Conservation (phyloP, 2,329 filamentous ascomycete species). For the Fusarium sp. region DNA sequence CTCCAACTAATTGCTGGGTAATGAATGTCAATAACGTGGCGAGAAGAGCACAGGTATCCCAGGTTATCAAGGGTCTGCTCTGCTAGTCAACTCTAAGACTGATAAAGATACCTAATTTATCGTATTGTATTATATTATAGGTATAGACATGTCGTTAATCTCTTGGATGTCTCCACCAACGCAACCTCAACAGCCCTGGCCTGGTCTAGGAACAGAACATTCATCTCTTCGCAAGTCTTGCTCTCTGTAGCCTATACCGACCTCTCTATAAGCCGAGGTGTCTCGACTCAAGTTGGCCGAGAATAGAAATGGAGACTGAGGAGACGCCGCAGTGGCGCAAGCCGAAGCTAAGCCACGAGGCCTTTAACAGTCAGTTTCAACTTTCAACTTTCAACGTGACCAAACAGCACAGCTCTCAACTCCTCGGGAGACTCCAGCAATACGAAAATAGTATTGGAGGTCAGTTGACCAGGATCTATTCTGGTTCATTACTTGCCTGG, state of each 20-base stretch:
- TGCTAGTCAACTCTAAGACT: background rate
- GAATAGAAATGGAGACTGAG: slow-evolving; percentile 20
- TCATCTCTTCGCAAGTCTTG: background rate
- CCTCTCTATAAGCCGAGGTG: background rate
- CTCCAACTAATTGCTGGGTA: background rate
- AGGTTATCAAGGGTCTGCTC: background rate
- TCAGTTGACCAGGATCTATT: background rate
- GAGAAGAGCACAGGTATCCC: background rate
- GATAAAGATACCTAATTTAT: slow-evolving; percentile 11
- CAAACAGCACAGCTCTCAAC: slow-evolving; percentile 4
- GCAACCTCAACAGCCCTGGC: slow-evolving; percentile 7
- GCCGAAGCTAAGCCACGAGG: slow-evolving; percentile 28
- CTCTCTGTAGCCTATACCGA: background rate
- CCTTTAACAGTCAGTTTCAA: slow-evolving; percentile 11
- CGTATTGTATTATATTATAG: slow-evolving; percentile 19
- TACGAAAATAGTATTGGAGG: background rate
- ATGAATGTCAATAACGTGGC: slow-evolving; percentile 3
- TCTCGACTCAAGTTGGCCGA: background rate
- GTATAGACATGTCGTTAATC: slow-evolving; percentile 16
- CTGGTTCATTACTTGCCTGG: background rate
- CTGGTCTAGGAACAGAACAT: background rate
- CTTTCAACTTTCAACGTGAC: slow-evolving; percentile 18
- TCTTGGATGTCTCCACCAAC: slow-evolving; percentile 16
- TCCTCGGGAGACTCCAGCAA: background rate
- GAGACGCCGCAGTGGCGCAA: slow-evolving; percentile 30